Evolutionary conservation across 345 rosid species (phyloP).

Genomic region (Rhodamnia argentea): DNA sequence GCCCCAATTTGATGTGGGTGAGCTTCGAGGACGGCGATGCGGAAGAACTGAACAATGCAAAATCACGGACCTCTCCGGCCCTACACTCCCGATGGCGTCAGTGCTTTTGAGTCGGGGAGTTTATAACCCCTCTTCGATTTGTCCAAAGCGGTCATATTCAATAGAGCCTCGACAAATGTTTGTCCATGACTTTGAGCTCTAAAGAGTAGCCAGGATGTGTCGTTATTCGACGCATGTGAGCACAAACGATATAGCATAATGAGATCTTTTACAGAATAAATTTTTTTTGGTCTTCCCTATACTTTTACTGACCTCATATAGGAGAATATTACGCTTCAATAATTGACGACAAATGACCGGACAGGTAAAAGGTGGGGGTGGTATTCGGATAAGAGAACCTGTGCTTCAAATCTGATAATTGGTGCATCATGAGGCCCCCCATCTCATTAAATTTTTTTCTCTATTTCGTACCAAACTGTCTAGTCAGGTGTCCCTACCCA

Average conservation of each 20-base stretch:
- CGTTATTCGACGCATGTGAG: neutral
- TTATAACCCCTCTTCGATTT: neutral
- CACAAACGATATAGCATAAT: rapidly evolving
- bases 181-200: neutral
- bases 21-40: neutral
- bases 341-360: neutral
- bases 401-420: neutral
- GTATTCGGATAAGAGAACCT: neutral
- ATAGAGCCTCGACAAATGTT: neutral
- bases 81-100: neutral
- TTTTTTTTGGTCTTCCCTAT: neutral
- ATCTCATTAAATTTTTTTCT: neutral
- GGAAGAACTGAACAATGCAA: neutral
- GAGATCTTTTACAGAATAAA: neutral
- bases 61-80: neutral
- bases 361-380: neutral
- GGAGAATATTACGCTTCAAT: neutral
- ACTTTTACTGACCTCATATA: neutral
- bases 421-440: neutral
- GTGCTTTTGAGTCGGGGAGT: neutral
- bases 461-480: neutral
- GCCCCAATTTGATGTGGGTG: neutral
- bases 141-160: neutral
- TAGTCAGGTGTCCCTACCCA: neutral
- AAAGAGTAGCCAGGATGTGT: neutral